phyloP scores from a whole-genome alignment of 2,329 filamentous ascomycete genomes.

The Chaetoscypha palmicola region DNA sequence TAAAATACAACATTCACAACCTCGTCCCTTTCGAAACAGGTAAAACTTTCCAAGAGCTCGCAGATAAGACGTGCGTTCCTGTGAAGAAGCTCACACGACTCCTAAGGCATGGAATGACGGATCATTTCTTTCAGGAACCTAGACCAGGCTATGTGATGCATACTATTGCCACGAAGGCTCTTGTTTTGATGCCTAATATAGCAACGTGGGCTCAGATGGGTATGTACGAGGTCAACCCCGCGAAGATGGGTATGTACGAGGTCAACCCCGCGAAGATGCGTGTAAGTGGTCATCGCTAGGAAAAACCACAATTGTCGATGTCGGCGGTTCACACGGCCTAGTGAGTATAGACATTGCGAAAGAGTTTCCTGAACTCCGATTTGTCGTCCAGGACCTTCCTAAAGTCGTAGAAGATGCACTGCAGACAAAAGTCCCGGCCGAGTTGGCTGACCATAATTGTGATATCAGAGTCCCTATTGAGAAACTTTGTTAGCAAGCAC shows the following conservation, averaged over 20 bases:
- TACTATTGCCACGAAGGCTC: neutral
- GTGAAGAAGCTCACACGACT: neutral
- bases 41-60: constrained; percentile 1
- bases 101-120: constrained; percentile 3
- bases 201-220: neutral
- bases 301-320: constrained; percentile 1
- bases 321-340: constrained; percentile 24
- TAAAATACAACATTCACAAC: constrained; percentile 1
- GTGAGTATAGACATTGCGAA: constrained; percentile 20
- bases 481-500: too few relatives aligned
- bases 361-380: constrained; percentile 20
- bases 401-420: constrained; percentile 36
- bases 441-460: constrained; percentile 15
- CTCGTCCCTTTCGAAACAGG: neutral
- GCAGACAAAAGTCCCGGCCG: constrained; percentile 15
- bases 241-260: neutral
- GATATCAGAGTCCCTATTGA: too few relatives aligned
- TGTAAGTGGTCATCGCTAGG: neutral
- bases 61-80: neutral
- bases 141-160: neutral
- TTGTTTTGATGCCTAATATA: neutral
- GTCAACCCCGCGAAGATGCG: neutral
- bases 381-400: constrained; percentile 18
- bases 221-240: neutral
- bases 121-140: constrained; percentile 4